These are phyloP conservation scores for Durio zibethinus DNA, from an alignment of 345 rosid genomes.

Conservation along the genomic window DNA sequence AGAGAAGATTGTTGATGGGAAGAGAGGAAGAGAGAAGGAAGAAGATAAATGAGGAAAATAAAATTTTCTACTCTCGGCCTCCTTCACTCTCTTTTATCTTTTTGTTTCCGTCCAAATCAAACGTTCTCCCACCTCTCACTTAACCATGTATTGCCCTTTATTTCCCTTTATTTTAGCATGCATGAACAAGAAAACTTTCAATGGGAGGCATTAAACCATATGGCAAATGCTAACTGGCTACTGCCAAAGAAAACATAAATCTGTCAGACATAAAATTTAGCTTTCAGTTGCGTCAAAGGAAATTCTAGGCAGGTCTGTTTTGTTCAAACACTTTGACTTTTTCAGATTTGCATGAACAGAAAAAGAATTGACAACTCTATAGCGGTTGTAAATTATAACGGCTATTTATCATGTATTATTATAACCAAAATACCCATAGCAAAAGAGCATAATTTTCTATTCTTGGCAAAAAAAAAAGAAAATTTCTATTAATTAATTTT, in stretches of 20 bases:
- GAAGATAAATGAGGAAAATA: not conserved
- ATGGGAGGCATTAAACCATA: conserved; percentile 7
- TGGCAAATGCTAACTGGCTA: not conserved
- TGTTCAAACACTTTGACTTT: not conserved
- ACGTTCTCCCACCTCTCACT: not conserved
- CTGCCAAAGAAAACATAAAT: not conserved
- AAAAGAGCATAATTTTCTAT: too few relatives aligned
- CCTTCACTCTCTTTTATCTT: not conserved
- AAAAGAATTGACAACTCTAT: not conserved
- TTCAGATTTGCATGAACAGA: not conserved
- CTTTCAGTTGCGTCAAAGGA: not conserved
- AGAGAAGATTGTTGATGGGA: conserved; percentile 1
- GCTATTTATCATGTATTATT: too few relatives aligned
- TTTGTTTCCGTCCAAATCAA: not conserved
- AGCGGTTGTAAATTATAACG: not conserved
- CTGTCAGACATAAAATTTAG: not conserved
- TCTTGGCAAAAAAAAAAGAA: too few relatives aligned
- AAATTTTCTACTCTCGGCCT: not conserved
- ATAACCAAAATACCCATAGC: too few relatives aligned
- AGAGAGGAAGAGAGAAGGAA: not conserved
- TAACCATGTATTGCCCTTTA: not conserved
- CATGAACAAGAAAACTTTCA: not conserved
- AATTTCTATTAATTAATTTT: too few relatives aligned
- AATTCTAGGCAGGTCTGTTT: not conserved
- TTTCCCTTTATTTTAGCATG: not conserved